Base-by-base conservation (phyloP, 129 eudicot species). In the Tagetes patula region DNA sequence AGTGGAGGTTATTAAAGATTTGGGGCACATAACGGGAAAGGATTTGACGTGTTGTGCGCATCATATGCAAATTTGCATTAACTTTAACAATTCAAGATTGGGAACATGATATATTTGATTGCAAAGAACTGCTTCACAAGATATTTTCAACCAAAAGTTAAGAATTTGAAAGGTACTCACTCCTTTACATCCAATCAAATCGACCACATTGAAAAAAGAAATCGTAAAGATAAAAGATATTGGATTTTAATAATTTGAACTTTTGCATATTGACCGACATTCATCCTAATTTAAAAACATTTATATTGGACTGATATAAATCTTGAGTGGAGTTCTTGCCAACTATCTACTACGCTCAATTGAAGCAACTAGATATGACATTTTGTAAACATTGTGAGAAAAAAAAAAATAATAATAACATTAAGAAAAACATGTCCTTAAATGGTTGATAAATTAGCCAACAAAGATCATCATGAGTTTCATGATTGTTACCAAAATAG, bases 401-500 rank as follows among this genome's bases (percentile, higher is more conserved):
- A 20, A 20, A 20, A 20, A 20, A 20, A 20, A 20, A 20, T 20
- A 20, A 20, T 20, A 20, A 20, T 1, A 3, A 59, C 33, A 59
- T 59, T 40, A 59, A 59, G 14, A 34, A 59, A 59, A 60, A 60
- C 43, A 33, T 11, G 2, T 20, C 43, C 11, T 20, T 0, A 0
- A 60, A 60, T 4, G 36, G 67, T 61, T n/a, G 43, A 61, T 61
- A 12, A 61, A 36, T 61, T 61, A 37, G 33, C 40, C 38, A 12
- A 1, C 30, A 61, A 20, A 20, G 27, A 20, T 20, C 3, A 36
- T 61, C 67, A 61, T 61, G 67, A 36, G 8, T 31, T 31, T 1
- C 64, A 58, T 58, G 64, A 9, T 11, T 54, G 34, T 54, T 11
- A 61, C 30, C 65, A 59, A 33, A 59, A 33, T 59, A 59, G 40